Evolutionary conservation across 768 basidiomycete genomes (phyloP), one percentile per base, ranked within the genome.

Genomic region (Macrolepiota albuminosa): DNA sequence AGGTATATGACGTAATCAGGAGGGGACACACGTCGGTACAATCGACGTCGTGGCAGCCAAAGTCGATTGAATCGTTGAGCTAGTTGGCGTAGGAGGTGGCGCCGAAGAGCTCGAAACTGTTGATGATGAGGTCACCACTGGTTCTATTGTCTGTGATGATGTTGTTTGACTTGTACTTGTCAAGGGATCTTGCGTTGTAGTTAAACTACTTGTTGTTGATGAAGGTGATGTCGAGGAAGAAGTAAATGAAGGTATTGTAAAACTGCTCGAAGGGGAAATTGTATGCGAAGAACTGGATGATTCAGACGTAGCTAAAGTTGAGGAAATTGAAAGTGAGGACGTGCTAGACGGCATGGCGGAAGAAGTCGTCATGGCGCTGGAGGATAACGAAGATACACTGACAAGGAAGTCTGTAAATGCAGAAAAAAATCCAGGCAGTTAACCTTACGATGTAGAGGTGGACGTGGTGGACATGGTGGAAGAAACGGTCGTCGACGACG

Each of bases 221-320:
- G 66, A 47, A 26, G 67, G 45, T 14, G 66, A 64, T 8, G 67
- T 50, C 2, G 71, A 69, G 58, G 71, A 66, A n/a, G 67, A 49
- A 45, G 63, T 52, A 21, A 65, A 43, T 26, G 66, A 53, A 48
- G 66, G 53, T 21, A 69, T 68, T 53, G 72, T 66, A 21, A 70
- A 60, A 43, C 67, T 62, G 40, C 65, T 61, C 18, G 71, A 65
- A 29, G 68, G 57, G 24, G 66, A 60, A 16, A 63, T 61, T 14
- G 68, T 60, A 14, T 18, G 45, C 42, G 63, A 51, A 16, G 68
- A 57, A 45, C 55, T 58, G 24, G 63, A 43, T 33, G 54, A 36
- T 56, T 56, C 45, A 52, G 57, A 40, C 6, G 70, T 46, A 48
- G 63, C 50, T 14, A 65, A 57, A 13, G 66, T 60, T 16, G 59